Evolutionary conservation across 129 eudicot species (phyloP), one percentile per base, ranked within the genome.

Genomic region (Pulicaria dysenterica): DNA sequence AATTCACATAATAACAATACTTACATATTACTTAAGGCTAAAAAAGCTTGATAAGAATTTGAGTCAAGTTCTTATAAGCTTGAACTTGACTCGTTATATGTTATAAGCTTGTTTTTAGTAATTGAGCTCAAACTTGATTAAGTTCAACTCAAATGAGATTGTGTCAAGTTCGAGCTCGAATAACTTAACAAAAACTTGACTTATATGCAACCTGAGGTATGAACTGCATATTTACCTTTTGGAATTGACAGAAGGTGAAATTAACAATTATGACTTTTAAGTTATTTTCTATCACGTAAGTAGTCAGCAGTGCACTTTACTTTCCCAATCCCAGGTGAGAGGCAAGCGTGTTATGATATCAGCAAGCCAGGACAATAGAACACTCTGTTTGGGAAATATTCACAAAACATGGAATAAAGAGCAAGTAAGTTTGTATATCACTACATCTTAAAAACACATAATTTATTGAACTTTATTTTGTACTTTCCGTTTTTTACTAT

Each of bases 351-450:
- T 75, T 36, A 68, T 9, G 79, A 46, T 83, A 59, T 79, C 87
- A 41, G 74, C 75, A 70, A 83, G 87, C 69, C 84, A 71, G 69
- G 75, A 66, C 59, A 83, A 83, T 5, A 64, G 65, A 64, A 75
- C 87, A 51, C 83, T 83, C 58, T 71, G 64, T 76, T 43, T 83
- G 71, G 84, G 84, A 53, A 83, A 79, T 53, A 79, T 83, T 51
- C 75, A 81, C 84, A 79, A 83, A 79, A 75, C 81, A 49, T 83
- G 87, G 87, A 70, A 55, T 19, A 65, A 76, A 39, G 81, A 83
- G 44, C 67, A 64, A 64, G 87, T 83, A 79, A 83, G 87, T 70
- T 65, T 57, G 54, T 53, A 54, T 77, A n/a, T 70, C 16, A 31
- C 41, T 53, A 54, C 72, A n/a, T 70, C 16, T 41, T 43, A 34